Evolutionary conservation across 2,329 filamentous ascomycete species (phyloP), one percentile per base, ranked within the genome.

Genomic region (Alternaria atra): DNA sequence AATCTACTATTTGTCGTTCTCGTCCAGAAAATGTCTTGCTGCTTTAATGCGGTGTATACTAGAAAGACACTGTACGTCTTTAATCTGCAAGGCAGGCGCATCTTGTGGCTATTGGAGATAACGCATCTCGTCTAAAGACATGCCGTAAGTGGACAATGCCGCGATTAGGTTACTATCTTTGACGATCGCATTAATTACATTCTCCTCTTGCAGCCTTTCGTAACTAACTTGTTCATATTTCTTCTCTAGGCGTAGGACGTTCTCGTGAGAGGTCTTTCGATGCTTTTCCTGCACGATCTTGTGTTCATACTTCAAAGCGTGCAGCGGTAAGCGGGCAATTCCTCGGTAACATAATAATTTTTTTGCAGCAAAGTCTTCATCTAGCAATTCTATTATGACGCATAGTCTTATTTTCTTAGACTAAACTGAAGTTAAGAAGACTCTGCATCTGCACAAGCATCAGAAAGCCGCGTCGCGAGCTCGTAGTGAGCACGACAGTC

Each of bases 1-100:
- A 20, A 55, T 55, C 65, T 42, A 73, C 69, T 43, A 73, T 50
- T 64, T 67, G 48, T 73, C 44, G 42, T 72, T 73, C 12, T 64
- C 23, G 42, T 72, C 52, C 4, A 73, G 47, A 29, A 63, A 60
- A 6, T 29, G 5, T 43, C 61, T 52, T 30, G 58, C 68, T 10
- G 65, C 67, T 27, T 65, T 29, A 9, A 68, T 60, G 9, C 59
- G 54, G 44, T 73, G 52, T 25, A 70, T 51, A 2, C 67, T 59
- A 34, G 59, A 63, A 9, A 72, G 57, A 23, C 63, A 72, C 23
- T 65, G 39, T 2, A 73, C 56, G 10, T 63, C 43, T 12, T 51
- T n/a, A 9, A 66, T 20, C 17, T 63, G 15, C 4, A 71, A 59
- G 8, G 48, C 6, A 2, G 61, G 68, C 29, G 64, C 40, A 42